Conservation (phyloP, 2,329 filamentous ascomycete genomes). For the Aspergillus oerlinghausenensis region DNA sequence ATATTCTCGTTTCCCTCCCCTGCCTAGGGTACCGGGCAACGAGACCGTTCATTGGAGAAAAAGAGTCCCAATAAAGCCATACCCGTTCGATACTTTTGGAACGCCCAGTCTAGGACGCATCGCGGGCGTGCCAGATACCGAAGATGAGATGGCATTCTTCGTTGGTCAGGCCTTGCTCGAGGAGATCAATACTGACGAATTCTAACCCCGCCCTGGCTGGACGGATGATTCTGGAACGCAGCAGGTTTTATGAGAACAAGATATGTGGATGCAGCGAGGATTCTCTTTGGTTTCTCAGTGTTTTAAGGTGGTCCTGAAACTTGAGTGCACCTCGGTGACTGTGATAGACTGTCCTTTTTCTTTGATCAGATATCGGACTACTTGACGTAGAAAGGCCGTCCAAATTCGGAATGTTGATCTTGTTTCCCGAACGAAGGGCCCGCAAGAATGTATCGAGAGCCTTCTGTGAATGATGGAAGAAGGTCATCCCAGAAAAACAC, state of each 20-base stretch:
- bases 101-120: constrained; percentile 3
- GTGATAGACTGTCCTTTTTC: background rate
- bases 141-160: constrained; percentile 9
- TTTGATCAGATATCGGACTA: background rate
- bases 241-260: background rate
- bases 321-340: background rate
- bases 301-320: background rate
- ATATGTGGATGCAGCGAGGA: background rate
- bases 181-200: constrained; percentile 11
- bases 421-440: background rate
- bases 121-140: constrained; percentile 5
- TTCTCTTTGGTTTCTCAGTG: background rate
- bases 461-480: background rate
- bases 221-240: background rate
- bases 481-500: background rate
- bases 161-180: constrained; percentile 12
- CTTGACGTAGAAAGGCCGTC: background rate
- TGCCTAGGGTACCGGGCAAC: constrained; percentile 30
- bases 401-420: background rate
- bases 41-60: constrained; percentile 30
- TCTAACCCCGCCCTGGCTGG: background rate
- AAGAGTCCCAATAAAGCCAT: constrained; percentile 15
- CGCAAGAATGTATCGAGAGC: background rate
- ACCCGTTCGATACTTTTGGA: constrained; percentile 21
- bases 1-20: constrained; percentile 25